Evolutionary conservation across 257 asterid genomes (phyloP), one percentile per base, ranked within the genome.

Genomic region (Fraxinus cuspidata): DNA sequence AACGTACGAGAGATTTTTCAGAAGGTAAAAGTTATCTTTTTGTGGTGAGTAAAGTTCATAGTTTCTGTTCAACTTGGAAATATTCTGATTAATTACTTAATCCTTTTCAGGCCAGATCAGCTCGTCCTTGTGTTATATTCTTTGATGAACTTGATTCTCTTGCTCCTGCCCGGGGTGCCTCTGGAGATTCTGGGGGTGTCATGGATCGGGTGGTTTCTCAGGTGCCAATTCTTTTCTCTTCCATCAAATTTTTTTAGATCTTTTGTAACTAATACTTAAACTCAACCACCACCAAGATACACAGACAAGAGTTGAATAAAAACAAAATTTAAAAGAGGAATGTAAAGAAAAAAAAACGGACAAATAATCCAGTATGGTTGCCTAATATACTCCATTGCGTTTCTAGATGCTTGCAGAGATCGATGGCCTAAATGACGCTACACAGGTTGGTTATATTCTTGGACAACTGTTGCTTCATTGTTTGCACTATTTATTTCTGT

Each of bases 201-300:
- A 93, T 93, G 99, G 99, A 96, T 85, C 88, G 99, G 69, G 98
- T 93, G 63, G 98, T 96, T 83, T 96, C 99, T 83, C 99, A 93
- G 99, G 99, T 95, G 79, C 40, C n/a, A 74, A 13, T 6, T 31
- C 49, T n/a, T 23, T 37, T 0, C 44, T 11, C 25, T 47, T 77
- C 31, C 18, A 67, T 74, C n/a, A 42, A 19, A 64, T 79, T 40
- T 21, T 29, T 75, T 65, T 63, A 69, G 25, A 31, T 23, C 70
- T 63, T 77, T 31, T 9, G 2, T 16, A 28, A 35, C 0, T 21
- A 5, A 53, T 19, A 53, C 12, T 7, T n/a, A 19, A 53, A 19
- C 64, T 53, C 25, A 53, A 18, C 9, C 27, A 18, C 8, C 64
- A 2, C 25, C 3, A 18, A 53, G 12, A 60, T 12, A 7, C 32